These are phyloP conservation scores for Lindgomyces ingoldianus DNA, from an alignment of 495 filamentous ascomycete genomes.

Conservation along the genomic window DNA sequence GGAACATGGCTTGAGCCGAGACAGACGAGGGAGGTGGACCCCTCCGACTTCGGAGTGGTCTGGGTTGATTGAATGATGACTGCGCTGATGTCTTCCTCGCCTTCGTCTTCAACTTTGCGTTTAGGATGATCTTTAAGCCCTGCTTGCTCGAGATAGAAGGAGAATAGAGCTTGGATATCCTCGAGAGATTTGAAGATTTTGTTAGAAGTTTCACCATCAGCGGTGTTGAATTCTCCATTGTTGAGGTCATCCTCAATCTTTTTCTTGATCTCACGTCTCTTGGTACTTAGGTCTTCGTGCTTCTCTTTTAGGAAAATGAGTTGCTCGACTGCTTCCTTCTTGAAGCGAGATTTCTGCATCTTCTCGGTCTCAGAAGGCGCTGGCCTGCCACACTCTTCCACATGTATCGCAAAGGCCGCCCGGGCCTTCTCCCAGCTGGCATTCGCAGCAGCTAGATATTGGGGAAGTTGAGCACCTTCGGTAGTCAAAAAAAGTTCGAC, in stretches of 20 bases:
- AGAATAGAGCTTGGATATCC: conserved; percentile 16
- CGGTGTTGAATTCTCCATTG: background rate
- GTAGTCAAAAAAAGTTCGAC: conserved; percentile 15
- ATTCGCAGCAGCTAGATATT: conserved; percentile 2
- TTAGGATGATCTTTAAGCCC: conserved; percentile 10
- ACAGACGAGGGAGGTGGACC: background rate
- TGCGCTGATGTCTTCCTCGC: background rate
- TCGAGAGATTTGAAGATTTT: conserved; percentile 20
- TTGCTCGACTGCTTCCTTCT: conserved; percentile 23
- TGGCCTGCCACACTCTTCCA: conserved; percentile 10
- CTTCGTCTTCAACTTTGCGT: background rate
- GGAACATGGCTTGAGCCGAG: conserved; percentile 12
- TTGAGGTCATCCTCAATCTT: conserved; percentile 25
- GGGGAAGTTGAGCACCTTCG: conserved; percentile 11
- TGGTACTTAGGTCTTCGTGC: conserved; percentile 10
- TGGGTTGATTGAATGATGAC: conserved; percentile 34
- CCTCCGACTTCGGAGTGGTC: conserved; percentile 8
- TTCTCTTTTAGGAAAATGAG: background rate
- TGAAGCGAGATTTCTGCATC: background rate
- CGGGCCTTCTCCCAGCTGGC: conserved; percentile 15
- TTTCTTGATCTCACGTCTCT: conserved; percentile 10
- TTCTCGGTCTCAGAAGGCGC: background rate
- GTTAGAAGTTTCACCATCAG: conserved; percentile 12
- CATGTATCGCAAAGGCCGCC: conserved; percentile 1
- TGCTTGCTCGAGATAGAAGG: conserved; percentile 8